phyloP scores from a whole-genome alignment of 192 early-diverging fungal genomes.

The Lunasporangiospora selenospora region DNA sequence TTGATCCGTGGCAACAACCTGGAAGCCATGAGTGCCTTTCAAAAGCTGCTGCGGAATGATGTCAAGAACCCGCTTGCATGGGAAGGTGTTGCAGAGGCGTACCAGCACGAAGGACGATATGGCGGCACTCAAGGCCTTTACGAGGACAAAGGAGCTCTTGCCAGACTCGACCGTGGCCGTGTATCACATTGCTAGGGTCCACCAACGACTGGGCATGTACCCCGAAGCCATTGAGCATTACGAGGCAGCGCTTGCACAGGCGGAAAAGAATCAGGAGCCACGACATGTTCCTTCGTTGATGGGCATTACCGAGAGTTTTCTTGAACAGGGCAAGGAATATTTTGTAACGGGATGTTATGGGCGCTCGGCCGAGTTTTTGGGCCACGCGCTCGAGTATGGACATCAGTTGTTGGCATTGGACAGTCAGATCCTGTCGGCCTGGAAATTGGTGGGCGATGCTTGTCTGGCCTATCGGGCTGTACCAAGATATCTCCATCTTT shows the following conservation, averaged over 20 bases:
- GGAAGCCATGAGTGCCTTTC: conserved; percentile 75
- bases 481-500: conserved; percentile 53
- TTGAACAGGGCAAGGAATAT: conserved; percentile 57
- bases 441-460: conserved; percentile 68
- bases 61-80: conserved; percentile 67
- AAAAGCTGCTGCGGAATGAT: conserved; percentile 80
- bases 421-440: conserved; percentile 52
- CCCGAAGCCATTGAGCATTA: conserved; percentile 61
- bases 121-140: conserved; percentile 80
- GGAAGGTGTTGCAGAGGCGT: conserved; percentile 84
- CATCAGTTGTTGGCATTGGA: conserved; percentile 21
- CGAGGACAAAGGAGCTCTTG: conserved; percentile 70
- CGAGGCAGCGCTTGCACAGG: conserved; percentile 31
- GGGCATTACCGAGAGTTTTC: conserved; percentile 58
- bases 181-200: conserved; percentile 57
- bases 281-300: conserved; percentile 56
- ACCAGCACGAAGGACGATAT: conserved; percentile 73
- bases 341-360: conserved; percentile 70
- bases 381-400: conserved; percentile 49
- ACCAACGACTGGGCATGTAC: conserved; percentile 60
- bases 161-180: conserved; percentile 51
- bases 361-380: conserved; percentile 63
- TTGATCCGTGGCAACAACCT: conserved; percentile 59
- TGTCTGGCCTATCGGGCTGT: conserved; percentile 56
- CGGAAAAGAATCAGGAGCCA: conserved; percentile 37